Evolutionary conservation across 768 basidiomycete species (phyloP), one percentile per base, ranked within the genome.

Genomic region (Gyrodon lividus): DNA sequence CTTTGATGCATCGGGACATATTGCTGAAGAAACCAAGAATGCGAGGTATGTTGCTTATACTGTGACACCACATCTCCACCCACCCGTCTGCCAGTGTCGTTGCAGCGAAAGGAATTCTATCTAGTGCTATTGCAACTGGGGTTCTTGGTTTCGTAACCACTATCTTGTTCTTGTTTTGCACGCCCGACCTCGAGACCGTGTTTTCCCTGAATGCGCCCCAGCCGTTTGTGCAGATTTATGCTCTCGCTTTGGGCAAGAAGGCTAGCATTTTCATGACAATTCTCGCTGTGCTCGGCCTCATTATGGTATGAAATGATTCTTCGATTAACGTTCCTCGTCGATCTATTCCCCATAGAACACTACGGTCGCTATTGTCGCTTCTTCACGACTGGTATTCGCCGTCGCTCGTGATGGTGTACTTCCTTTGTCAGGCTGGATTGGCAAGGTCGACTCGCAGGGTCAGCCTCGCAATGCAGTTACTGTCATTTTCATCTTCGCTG

Each of bases 401-500:
- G 88, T 97, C 40, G 93, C 93, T n/a, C 86, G 94, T 47, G 94
- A 97, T 59, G 93, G 93, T 24, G 90, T 95, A 0, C 74, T 97
- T 10, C 93, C 94, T 0, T 65, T 89, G 42, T 92, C 89, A 0
- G 53, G 71, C 12, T 96, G 92, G 93, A 87, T 97, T 46, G 84
- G 89, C 39, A 70, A 76, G 53, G 88, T 95, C 37, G 84, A 88
- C 43, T 56, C 68, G 0, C 69, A 77, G 14, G 86, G 89, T 2
- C 89, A 94, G 60, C 93, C 93, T 0, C 78, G 74, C 49, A 86
- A 92, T 64, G 93, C 93, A 12, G 84, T 95, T 16, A 90, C 90
- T 3, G 84, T 95, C 59, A 94, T 95, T 65, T 89, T 82, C 62
- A 62, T 88, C 54, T 92, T 94, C 56, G 87, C 82, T 0, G 85